These are phyloP conservation scores for Stagonosporopsis vannaccii DNA, from an alignment of 2,329 filamentous ascomycete species.

Conservation along the genomic window DNA sequence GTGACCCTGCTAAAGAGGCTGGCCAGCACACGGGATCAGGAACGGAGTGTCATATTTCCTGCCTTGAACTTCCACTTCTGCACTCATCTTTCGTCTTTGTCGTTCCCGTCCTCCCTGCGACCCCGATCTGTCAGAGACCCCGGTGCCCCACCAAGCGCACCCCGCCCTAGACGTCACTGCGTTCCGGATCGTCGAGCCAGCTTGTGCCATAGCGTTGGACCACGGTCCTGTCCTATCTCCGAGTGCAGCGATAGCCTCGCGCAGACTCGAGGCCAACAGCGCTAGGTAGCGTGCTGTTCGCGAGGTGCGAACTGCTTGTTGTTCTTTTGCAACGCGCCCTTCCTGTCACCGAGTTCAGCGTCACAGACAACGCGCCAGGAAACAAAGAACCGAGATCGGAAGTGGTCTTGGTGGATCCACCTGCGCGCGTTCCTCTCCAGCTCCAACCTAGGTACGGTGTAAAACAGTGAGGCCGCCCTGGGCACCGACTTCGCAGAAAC, in stretches of 20 bases:
- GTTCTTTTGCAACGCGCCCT: slow-evolving; percentile 2
- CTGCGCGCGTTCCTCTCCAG: slow-evolving; percentile 38
- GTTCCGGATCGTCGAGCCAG: slow-evolving; percentile 26
- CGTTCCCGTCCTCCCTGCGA: slow-evolving; percentile 15
- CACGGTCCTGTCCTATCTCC: slow-evolving; percentile 26
- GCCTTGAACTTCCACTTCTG: slow-evolving; percentile 18
- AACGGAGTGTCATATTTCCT: slow-evolving; percentile 25
- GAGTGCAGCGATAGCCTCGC: slow-evolving; percentile 22
- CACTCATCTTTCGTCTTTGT: slow-evolving; percentile 5
- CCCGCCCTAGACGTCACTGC: slow-evolving; percentile 32
- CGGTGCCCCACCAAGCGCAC: slow-evolving; percentile 17
- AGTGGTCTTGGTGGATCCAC: slow-evolving; percentile 33
- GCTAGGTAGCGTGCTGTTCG: slow-evolving; percentile 2
- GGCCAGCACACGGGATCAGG: slow-evolving; percentile 37
- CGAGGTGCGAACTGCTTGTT: slow-evolving; percentile 1
- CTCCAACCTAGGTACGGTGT: slow-evolving; percentile 22
- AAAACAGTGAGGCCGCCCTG: slow-evolving; percentile 12
- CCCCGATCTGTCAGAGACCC: slow-evolving; percentile 10
- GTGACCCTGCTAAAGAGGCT: slow-evolving; percentile 34
- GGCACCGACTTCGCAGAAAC: slow-evolving; percentile 23
- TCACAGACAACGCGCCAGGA: slow-evolving; percentile 12
- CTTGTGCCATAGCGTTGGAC: slow-evolving; percentile 28
- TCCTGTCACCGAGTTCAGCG: background rate
- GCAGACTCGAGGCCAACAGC: slow-evolving; percentile 2
- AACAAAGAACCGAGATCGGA: slow-evolving; percentile 33